Conservation (phyloP, 129 eudicot species). For the Kitagawia praeruptora region DNA sequence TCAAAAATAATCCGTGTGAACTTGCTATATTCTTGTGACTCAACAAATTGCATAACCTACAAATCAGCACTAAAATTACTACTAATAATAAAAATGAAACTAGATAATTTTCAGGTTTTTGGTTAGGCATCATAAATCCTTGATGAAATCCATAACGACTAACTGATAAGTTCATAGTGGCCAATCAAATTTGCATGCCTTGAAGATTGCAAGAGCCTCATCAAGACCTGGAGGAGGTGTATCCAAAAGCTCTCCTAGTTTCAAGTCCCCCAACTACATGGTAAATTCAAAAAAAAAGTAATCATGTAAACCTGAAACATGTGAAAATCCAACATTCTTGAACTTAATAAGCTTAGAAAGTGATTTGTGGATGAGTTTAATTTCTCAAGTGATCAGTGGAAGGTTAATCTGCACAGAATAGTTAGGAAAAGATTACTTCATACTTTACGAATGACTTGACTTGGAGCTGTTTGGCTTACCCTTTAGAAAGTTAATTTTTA, state of each 20-base stretch:
- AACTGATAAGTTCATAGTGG: neutral
- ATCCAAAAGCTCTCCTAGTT: constrained; percentile 60
- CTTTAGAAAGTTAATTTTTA: neutral
- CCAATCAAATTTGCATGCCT: constrained; percentile 22
- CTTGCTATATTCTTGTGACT: constrained; percentile 42
- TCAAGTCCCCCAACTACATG: constrained; percentile 48
- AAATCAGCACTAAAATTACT: constrained; percentile 9
- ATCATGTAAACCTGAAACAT: constrained; percentile 12
- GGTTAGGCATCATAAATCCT: neutral
- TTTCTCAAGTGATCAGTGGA: neutral
- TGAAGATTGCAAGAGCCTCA: constrained; percentile 69
- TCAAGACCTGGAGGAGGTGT: constrained; percentile 67
- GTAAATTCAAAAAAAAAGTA: neutral
- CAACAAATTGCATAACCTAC: constrained; percentile 68
- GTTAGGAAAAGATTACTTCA: neutral
- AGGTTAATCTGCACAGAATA: neutral
- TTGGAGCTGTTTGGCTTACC: neutral
- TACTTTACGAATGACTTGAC: neutral
- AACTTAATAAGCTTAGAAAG: neutral
- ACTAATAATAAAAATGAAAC: neutral
- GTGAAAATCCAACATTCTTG: neutral
- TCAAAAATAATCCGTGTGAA: constrained; percentile 67
- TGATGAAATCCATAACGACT: neutral
- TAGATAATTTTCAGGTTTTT: neutral
- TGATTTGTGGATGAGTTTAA: neutral